Evolutionary conservation across 2,329 filamentous ascomycete genomes (phyloP).

Genomic region (Elsinoe batatas): DNA sequence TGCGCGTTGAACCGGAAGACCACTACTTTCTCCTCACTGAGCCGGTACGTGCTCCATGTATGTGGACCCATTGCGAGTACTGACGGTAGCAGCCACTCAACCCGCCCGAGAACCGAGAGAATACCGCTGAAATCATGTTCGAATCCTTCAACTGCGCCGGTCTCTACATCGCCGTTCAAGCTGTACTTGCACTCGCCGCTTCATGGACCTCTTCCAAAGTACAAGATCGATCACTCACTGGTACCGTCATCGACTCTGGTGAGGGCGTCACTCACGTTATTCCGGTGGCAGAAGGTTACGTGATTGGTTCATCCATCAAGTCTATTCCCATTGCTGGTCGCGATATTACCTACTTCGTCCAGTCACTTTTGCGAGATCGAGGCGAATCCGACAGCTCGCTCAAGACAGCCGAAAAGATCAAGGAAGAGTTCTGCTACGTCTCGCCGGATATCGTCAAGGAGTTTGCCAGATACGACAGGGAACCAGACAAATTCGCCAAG

Average conservation of each 20-base stretch:
- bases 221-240: constrained; percentile 87
- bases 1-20: constrained; percentile 95
- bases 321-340: constrained; percentile 95
- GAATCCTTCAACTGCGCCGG: constrained; percentile 99
- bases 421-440: constrained; percentile 98
- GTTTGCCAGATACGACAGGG: constrained; percentile 86
- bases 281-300: constrained; percentile 94
- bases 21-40: constrained; percentile 98
- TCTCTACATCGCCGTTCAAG: constrained; percentile 97
- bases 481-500: constrained; percentile 79
- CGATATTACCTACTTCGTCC: constrained; percentile 98
- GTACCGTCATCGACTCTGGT: constrained; percentile 96
- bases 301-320: constrained; percentile 98
- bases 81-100: constrained; percentile 64
- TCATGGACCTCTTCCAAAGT: constrained; percentile 99
- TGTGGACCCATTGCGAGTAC: not conserved
- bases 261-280: constrained; percentile 99
- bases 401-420: constrained; percentile 96
- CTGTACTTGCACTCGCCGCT: constrained; percentile 87
- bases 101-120: constrained; percentile 96
- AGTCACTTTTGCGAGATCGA: constrained; percentile 87
- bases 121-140: constrained; percentile 99
- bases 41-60: constrained; percentile 53
- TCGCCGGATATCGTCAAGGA: constrained; percentile 99
- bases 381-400: constrained; percentile 93